Conservation (phyloP, 2,329 filamentous ascomycete species). For the Sordariomycetes sp. region DNA sequence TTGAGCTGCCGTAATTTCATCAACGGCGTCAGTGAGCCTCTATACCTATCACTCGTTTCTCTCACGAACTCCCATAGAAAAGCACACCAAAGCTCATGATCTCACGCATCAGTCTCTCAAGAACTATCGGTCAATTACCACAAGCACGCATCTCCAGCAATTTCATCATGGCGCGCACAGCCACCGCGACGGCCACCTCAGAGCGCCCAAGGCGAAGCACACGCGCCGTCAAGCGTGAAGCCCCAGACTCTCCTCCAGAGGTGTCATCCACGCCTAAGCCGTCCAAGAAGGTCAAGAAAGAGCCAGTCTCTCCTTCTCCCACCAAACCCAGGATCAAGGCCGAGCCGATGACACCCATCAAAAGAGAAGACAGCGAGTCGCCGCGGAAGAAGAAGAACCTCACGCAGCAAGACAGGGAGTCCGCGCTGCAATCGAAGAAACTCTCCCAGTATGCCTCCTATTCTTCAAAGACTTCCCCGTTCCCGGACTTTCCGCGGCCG, state of each 20-base stretch:
- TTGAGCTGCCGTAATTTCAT: too few relatives aligned
- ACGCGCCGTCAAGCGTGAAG: not conserved
- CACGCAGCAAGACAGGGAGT: conserved; percentile 7
- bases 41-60: too few relatives aligned
- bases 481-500: conserved; percentile 57
- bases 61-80: too few relatives aligned
- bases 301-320: not conserved
- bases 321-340: not conserved
- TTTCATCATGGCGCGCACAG: not conserved
- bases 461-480: conserved; percentile 42
- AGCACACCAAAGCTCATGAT: too few relatives aligned
- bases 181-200: not conserved
- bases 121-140: too few relatives aligned
- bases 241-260: not conserved
- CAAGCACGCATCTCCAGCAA: too few relatives aligned
- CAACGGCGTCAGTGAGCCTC: too few relatives aligned
- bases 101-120: too few relatives aligned
- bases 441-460: conserved; percentile 31
- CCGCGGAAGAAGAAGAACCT: conserved; percentile 4
- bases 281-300: conserved; percentile 1
- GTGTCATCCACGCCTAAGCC: too few relatives aligned
- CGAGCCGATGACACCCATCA: not conserved
- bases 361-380: conserved; percentile 4
- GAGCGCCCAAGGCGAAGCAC: not conserved
- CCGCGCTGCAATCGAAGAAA: conserved; percentile 28